These are phyloP conservation scores for Lomentospora prolificans DNA, from an alignment of 2,329 filamentous ascomycete species.

Conservation along the genomic window DNA sequence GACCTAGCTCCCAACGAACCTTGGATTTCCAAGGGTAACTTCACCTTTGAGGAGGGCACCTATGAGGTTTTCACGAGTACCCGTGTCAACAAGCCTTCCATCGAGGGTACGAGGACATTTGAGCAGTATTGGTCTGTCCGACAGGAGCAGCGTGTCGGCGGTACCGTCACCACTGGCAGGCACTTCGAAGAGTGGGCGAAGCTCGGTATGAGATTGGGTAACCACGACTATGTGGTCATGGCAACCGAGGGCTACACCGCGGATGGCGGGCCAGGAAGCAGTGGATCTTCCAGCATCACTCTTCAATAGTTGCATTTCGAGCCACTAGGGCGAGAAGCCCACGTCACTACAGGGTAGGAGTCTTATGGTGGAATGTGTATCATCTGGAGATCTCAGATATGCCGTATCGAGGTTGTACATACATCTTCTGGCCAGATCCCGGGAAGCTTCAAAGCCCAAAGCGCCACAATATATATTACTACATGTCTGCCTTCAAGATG, in stretches of 20 bases:
- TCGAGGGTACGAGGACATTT: constrained; percentile 38
- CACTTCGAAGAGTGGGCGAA: constrained; percentile 45
- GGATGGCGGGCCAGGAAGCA: constrained; percentile 2
- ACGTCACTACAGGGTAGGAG: too few species aligned
- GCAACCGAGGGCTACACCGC: constrained; percentile 40
- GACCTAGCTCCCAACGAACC: constrained; percentile 26
- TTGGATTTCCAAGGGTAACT: constrained; percentile 22
- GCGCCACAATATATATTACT: too few species aligned
- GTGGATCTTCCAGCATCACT: constrained; percentile 5
- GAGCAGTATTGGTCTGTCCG: constrained; percentile 46
- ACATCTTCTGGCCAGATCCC: too few species aligned
- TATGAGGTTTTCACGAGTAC: constrained; percentile 27
- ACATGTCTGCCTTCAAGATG: too few species aligned
- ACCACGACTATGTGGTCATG: constrained; percentile 43
- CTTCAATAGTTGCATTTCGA: background rate
- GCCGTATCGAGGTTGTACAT: too few species aligned
- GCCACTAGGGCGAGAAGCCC: too few species aligned
- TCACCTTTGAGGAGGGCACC: constrained; percentile 25
- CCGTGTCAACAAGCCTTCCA: constrained; percentile 33
- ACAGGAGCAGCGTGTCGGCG: constrained; percentile 35
- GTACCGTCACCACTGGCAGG: constrained; percentile 36
- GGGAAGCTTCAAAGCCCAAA: too few species aligned
- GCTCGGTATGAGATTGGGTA: constrained; percentile 37
- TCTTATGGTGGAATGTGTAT: too few species aligned
- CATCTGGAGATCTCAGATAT: too few species aligned